A percentile compares a stretch with the other conserved stretches of the same genome.
Conservation (phyloP, 208 protist genomes). For the Wallacemonas sp. region DNA sequence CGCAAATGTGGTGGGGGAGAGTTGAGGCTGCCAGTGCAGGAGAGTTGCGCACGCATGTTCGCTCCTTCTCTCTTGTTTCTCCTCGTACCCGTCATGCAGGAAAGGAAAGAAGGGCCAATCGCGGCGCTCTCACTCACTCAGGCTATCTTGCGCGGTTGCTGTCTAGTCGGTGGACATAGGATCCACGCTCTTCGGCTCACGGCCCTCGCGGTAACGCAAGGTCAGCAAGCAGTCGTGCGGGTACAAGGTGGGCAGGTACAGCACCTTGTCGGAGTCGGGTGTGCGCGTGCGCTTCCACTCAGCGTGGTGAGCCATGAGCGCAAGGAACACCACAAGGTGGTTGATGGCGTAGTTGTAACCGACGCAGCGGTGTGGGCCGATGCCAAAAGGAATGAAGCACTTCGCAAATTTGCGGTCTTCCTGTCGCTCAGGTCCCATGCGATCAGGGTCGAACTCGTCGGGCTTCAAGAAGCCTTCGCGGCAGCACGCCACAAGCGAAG, state of each 20-base stretch:
- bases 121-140: no score
- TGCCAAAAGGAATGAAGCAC: conserved; percentile 92
- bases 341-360: conserved; percentile 95
- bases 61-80: no score
- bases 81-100: no score
- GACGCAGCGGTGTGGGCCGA: conserved; percentile 91
- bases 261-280: conserved; percentile 86
- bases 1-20: no score
- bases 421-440: conserved; percentile 86
- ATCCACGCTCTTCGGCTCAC: conserved; percentile 6
- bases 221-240: conserved; percentile 86
- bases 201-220: conserved; percentile 60
- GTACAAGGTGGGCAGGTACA: conserved; percentile 93
- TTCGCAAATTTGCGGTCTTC: conserved; percentile 89
- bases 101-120: no score
- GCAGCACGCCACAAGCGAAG: conserved; percentile 89
- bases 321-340: conserved; percentile 91
- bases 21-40: no score
- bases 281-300: conserved; percentile 86
- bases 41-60: no score
- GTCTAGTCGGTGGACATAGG: not conserved
- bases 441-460: conserved; percentile 92
- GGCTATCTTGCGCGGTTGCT: not conserved
- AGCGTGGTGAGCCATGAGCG: conserved; percentile 59
- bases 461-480: conserved; percentile 90